Base-by-base conservation (phyloP, 2,329 filamentous ascomycete species). In the Basipetospora chlamydospora region DNA sequence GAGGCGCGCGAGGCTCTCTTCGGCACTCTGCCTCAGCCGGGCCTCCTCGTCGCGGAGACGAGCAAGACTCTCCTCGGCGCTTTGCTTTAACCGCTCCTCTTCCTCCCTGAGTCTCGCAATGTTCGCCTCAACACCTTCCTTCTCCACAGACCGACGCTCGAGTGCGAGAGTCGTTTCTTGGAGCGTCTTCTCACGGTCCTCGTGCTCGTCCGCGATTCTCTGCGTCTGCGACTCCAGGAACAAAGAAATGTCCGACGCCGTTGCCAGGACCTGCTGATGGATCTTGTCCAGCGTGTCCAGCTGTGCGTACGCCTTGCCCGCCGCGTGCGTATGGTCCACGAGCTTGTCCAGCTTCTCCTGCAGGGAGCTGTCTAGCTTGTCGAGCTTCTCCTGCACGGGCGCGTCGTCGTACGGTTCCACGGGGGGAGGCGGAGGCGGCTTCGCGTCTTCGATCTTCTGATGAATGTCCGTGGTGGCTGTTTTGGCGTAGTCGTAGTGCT, bases 401-500 rank as follows among this genome's bases (percentile, higher is more conserved):
- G 16, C 13, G 21, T 43, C 42, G 23, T 42, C 22, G 47, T 47
- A 25, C 37, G 46, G 57, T 0, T 63, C 53, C 0, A 70, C 68
- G 2, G 78, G 60, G 38, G 77, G 60, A 23, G 67, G 65, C 43
- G 79, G 70, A 2, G 66, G 67, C 9, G 67, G 65, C 49, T 72
- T 75, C 38, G 74, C 60, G 38, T 80, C 73, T 38, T 76, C 59
- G 41, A 79, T 70, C 49, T 67, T 71, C 41, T 70, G 64, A 44
- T 74, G 62, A 17, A 79, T 61, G 3, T 64, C 61, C 6, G 56
- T 64, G 1, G 65, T 60, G 0, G 77, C 70, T 30, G 71, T 67
- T 56, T 87, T 85, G 11, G 85, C 81, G 51, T 93, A 83, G 46
- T 93, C 85, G 49, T 81, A 94, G 53, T 96, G 87, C 51, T 92